Base-by-base conservation (phyloP, 2,329 filamentous ascomycete genomes). In the Trichophaea hybrida region DNA sequence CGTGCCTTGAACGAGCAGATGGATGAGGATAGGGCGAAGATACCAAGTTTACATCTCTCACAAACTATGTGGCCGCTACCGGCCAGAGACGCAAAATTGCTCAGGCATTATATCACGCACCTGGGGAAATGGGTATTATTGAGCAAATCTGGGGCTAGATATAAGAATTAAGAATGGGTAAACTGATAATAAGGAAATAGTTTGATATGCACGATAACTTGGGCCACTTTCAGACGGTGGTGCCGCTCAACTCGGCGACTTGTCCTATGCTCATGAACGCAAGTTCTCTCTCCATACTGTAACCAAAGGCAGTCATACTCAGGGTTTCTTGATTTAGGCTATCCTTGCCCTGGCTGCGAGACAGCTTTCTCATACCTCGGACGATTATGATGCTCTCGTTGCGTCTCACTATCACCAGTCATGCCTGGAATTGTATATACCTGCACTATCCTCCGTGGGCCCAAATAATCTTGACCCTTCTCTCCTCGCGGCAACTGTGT, bases 71-170 rank as follows among this genome's bases (percentile, higher is more conserved):
- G 53, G 53, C 53, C 53, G 24, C 53, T 55, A n/a, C 8, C 10
- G 33, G 37, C 40, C 17, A 5, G 17, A 7, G 53, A 44, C n/a
- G 53, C 53, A 43, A 6, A 15, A 15, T 43, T 55, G 35, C n/a
- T 55, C 17, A 43, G 38, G 17, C 53, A 55, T 55, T 55, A 44
- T 46, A 32, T 46, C 4, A 46, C 35, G 34, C 53, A 55, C 53
- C 15, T 24, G 35, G 53, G 35, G 34, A 12, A 55, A 13, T 44
- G 15, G 15, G 24, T 51, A 13, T 6, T 51, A 4, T 31, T 13
- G 32, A 13, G 15, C 31, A 6, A 6, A 6, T 8, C 31, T 31
- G 6, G 6, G 13, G 6, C 6, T 17, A 24, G 24, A 24, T 24
- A 24, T 24, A 24, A 24, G 24, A 24, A 24, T 55, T 24, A 24